Conservation (phyloP, 257 asterid genomes). For the Nicotiana obtusifolia region DNA sequence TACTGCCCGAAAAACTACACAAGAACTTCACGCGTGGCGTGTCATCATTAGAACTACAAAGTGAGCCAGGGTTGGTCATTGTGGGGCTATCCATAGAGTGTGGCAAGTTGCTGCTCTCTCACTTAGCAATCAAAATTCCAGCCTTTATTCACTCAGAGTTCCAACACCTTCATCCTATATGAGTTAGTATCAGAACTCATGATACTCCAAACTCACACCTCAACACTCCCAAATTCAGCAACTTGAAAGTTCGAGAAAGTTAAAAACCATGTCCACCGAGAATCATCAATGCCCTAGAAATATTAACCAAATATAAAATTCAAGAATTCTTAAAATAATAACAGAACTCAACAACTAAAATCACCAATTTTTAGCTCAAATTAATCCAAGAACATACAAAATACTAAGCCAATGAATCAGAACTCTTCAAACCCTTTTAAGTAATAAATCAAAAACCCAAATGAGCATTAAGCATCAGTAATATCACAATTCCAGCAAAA, state of each 20-base stretch:
- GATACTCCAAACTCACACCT: conserved; percentile 5
- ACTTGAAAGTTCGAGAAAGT: not conserved
- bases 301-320: not conserved
- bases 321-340: not conserved
- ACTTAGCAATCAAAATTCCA: conserved; percentile 20
- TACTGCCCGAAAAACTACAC: conserved; percentile 86
- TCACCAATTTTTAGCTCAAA: conserved; percentile 13
- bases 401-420: not conserved
- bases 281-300: conserved; percentile 4
- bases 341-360: conserved; percentile 5
- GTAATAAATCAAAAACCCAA: not conserved
- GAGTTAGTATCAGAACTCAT: conserved; percentile 18
- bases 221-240: conserved; percentile 4
- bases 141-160: conserved; percentile 17
- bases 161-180: conserved; percentile 29
- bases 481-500: not conserved
- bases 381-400: conserved; percentile 1
- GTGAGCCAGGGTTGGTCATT: conserved; percentile 33
- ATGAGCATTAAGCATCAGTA: not conserved
- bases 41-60: conserved; percentile 50
- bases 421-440: not conserved
- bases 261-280: not conserved
- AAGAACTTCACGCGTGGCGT: conserved; percentile 74
- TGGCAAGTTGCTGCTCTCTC: conserved; percentile 18
- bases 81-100: conserved; percentile 67